Base-by-base conservation (phyloP, 371 early-diverging fungal species). In the Dinochytrium kinnereticum region DNA sequence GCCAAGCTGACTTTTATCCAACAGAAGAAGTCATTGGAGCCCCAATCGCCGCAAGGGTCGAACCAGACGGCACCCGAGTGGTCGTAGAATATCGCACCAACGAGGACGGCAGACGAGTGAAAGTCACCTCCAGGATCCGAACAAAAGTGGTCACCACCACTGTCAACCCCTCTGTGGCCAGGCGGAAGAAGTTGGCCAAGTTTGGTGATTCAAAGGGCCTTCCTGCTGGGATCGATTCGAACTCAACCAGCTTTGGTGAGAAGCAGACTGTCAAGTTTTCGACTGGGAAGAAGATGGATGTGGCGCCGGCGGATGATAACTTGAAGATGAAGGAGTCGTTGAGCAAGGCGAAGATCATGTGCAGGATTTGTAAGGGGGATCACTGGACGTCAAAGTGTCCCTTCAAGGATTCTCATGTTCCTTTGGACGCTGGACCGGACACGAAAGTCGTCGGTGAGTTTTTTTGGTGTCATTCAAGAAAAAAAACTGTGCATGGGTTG, bases 381-480 rank as follows among this genome's bases (percentile, higher is more conserved):
- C 98, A 98, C 88, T 96, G 92, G 84, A 97, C 98, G 36, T 85
- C 91, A 73, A 94, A 94, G 83, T 98, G 98, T 90, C 98, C 98
- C 64, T 97, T 94, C 92, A 98, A 97, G 87, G 96, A 96, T 81
- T 92, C 95, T 2, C 85, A 95, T 80, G 89, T 88, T 69, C 92
- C 93, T 15, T 76, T 91, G 30, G 76, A 78, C 37, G 39, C 75
- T 21, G 65, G 30, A 30, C 40, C 31, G 39, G 76, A 33, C 50
- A 70, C 5, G 69, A 26, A 26, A 59, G 40, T 50, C 26, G 31
- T 21, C 59, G 44, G 26, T 37, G 59, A 61, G 70, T 51, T 55
- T 7, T 55, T 10, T 55, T 19, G 49, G n/a, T 15, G 49, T n/a
- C 49, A 15, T 49, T 49, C 65, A 10, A 64, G 34, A 19, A 55